Base-by-base conservation (phyloP, 2,329 filamentous ascomycete genomes). In the Scorias spongiosa region DNA sequence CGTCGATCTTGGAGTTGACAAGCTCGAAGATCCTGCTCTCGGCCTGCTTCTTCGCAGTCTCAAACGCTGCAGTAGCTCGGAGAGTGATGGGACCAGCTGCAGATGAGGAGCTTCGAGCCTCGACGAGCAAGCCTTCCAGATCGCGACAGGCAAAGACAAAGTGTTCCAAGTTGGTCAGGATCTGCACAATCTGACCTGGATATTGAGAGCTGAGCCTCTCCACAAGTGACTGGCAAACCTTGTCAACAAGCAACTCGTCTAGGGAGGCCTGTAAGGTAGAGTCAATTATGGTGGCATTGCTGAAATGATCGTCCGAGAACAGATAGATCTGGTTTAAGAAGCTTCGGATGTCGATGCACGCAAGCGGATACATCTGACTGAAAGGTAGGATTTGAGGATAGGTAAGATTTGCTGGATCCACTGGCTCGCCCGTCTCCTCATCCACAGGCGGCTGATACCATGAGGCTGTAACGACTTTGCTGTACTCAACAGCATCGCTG, bases 301-400 rank as follows among this genome's bases (percentile, higher is more conserved):
- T 82, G 58, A 96, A 96, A 59, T 96, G 87, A 57, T 96, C 88
- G 56, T 93, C 88, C 8, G 85, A 87, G 65, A 96, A 98, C 63
- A 93, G 88, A 63, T 96, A 96, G 57, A 98, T 96, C 58, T 96
- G 88, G 61, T 95, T 95, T 47, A 96, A 70, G 62, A 98, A 96
- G 62, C 95, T 95, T 36, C 89, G 78, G 54, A 98, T 95, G 57
- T 96, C 87, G 59, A 96, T 96, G 67, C 91, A 98, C 65, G 91
- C 95, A 29, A 96, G 72, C 1, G 91, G 89, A 59, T 98, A 98
- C 91, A 98, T 98, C 56, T 96, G 88, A 10, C 88, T 95, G 62
- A 98, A 98, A 1, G 91, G 93, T 1, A 98, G 70, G n/a, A 95
- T 85, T 54, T 83, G 93, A 5, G 91, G 93, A 60, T 71, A 88